These are phyloP conservation scores for Calocybe indica DNA, from an alignment of 768 basidiomycete species.

Conservation along the genomic window DNA sequence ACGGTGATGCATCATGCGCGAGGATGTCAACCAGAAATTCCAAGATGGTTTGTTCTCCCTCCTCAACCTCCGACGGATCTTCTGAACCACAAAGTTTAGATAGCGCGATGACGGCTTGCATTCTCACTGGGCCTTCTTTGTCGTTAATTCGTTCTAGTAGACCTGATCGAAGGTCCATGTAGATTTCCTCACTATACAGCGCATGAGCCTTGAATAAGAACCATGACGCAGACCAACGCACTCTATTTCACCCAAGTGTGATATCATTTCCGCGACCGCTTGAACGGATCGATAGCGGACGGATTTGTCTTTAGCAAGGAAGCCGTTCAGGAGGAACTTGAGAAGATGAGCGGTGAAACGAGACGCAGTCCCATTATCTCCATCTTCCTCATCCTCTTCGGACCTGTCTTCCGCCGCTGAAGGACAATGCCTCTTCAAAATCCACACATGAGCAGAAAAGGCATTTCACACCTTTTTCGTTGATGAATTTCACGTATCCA, in stretches of 20 bases:
- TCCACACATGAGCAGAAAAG: background rate
- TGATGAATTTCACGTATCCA: constrained; percentile 68
- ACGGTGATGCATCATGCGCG: constrained; percentile 72
- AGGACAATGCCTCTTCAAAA: background rate
- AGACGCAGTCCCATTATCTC: constrained; percentile 58
- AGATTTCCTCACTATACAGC: constrained; percentile 65
- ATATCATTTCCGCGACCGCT: constrained; percentile 73
- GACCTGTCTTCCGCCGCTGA: constrained; percentile 32
- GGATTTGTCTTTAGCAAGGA: constrained; percentile 80
- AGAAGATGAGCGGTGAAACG: constrained; percentile 65
- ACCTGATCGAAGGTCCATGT: constrained; percentile 48
- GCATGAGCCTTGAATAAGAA: constrained; percentile 1
- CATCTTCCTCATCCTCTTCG: constrained; percentile 36
- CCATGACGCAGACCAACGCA: constrained; percentile 29
- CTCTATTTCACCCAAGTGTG: constrained; percentile 82
- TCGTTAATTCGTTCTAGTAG: constrained; percentile 73
- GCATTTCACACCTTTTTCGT: constrained; percentile 59
- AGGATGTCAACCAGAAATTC: constrained; percentile 66
- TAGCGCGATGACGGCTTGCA: constrained; percentile 76
- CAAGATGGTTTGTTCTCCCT: constrained; percentile 44
- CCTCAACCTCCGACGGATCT: constrained; percentile 46
- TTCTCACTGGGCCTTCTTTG: constrained; percentile 71
- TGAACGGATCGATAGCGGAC: constrained; percentile 79
- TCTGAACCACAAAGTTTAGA: constrained; percentile 73
- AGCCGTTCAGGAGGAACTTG: constrained; percentile 67